Evolutionary conservation across 345 rosid species (phyloP).

Genomic region (Sisymbrium altissimum): DNA sequence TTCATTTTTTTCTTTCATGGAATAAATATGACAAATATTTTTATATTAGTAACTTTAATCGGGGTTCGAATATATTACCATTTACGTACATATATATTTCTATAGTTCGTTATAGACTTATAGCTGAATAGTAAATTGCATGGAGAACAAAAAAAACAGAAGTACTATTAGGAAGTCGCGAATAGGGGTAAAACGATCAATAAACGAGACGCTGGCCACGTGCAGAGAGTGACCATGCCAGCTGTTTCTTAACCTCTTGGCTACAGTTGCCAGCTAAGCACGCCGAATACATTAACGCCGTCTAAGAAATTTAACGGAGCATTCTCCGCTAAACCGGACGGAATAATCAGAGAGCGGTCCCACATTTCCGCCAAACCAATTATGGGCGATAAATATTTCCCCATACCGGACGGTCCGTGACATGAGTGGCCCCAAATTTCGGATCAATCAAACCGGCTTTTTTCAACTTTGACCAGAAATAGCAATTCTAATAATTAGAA

Average conservation of each 20-base stretch:
- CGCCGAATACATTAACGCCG: conserved; percentile 31
- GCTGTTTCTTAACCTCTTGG: conserved; percentile 31
- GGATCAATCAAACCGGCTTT: conserved; percentile 17
- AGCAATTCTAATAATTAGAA: conserved; percentile 1
- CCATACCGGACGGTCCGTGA: conserved; percentile 28
- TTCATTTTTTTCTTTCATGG: background rate
- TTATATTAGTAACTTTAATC: background rate
- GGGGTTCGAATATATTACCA: background rate
- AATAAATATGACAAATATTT: background rate
- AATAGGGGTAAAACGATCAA: conserved; percentile 7
- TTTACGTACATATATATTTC: background rate
- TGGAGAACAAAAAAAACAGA: background rate
- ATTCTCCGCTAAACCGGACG: background rate
- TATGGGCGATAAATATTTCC: conserved; percentile 14
- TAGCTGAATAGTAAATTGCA: background rate
- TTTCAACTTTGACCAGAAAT: conserved; percentile 6
- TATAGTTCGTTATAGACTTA: background rate
- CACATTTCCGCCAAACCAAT: conserved; percentile 7
- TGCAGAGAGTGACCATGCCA: conserved; percentile 34
- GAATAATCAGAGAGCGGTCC: conserved; percentile 14
- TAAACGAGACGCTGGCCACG: conserved; percentile 10
- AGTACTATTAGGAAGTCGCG: background rate
- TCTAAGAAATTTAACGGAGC: conserved; percentile 5
- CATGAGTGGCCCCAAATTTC: conserved; percentile 12
- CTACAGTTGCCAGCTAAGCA: conserved; percentile 34